Percentiles rank a stretch among this genome's conserved stretches.
Conservation (phyloP, 2,329 filamentous ascomycete genomes). For the Penicillium freii region DNA sequence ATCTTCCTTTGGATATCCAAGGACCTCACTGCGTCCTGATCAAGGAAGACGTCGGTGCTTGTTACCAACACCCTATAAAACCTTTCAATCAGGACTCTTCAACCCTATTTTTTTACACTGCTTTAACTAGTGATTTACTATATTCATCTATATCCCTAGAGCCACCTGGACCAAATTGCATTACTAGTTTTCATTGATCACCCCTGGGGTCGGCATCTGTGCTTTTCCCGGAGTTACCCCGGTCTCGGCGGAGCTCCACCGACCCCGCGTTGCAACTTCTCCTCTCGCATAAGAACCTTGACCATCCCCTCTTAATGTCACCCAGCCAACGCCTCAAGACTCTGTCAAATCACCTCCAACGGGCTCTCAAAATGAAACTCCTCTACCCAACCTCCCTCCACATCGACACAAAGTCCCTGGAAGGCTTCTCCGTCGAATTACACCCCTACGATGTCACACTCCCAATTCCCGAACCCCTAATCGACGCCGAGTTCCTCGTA, state of each 20-base stretch:
- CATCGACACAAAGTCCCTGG: conserved; percentile 55
- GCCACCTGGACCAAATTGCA: neutral
- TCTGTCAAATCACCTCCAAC: neutral
- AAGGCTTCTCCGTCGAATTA: conserved; percentile 60
- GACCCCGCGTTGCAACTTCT: conserved; percentile 1
- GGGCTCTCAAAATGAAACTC: conserved; percentile 51
- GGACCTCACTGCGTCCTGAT: too few species aligned
- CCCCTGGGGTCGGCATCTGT: neutral
- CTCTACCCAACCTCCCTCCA: conserved; percentile 64
- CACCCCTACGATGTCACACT: conserved; percentile 59
- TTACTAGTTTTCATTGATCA: neutral
- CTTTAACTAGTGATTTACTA: too few species aligned
- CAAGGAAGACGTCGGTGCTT: too few species aligned
- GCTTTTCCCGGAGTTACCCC: neutral
- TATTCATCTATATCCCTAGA: too few species aligned
- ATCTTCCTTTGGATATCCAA: too few species aligned
- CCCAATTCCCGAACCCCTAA: conserved; percentile 56
- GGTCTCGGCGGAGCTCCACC: conserved; percentile 9
- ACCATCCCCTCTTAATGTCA: conserved; percentile 3
- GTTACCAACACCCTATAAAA: too few species aligned
- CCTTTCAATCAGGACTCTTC: too few species aligned
- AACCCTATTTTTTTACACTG: too few species aligned
- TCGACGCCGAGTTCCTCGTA: conserved; percentile 61
- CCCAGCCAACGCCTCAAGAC: neutral
- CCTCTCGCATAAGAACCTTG: neutral